Evolutionary conservation across 1,139 yeast species (phyloP).

Genomic region (Zygoascus sp.): DNA sequence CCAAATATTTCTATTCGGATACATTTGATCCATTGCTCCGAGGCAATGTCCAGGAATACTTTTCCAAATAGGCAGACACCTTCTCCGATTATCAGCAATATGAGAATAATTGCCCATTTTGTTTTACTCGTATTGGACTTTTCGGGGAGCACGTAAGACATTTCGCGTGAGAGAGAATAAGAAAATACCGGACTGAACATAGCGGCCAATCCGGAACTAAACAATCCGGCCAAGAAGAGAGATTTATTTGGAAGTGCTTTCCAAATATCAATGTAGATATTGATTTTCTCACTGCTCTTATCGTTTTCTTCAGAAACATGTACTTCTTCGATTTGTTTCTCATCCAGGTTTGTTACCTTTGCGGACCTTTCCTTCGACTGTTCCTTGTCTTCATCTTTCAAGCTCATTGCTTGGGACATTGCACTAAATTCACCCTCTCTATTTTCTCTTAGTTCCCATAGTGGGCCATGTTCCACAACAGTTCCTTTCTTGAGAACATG

Average conservation of each 20-base stretch:
- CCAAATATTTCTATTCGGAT: slow-evolving; percentile 51
- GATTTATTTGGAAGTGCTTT: slow-evolving; percentile 32
- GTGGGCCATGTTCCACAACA: slow-evolving; percentile 44
- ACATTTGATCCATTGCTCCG: slow-evolving; percentile 64
- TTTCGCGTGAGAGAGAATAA: slow-evolving; percentile 63
- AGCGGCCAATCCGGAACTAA: slow-evolving; percentile 54
- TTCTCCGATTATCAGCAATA: slow-evolving; percentile 56
- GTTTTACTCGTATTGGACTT: slow-evolving; percentile 34
- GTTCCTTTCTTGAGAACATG: slow-evolving; percentile 55
- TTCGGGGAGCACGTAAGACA: slow-evolving; percentile 37
- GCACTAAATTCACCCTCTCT: background rate
- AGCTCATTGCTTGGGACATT: background rate
- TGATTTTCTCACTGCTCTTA: background rate
- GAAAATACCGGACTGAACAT: slow-evolving; percentile 73
- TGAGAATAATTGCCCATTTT: slow-evolving; percentile 65
- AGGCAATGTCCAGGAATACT: slow-evolving; percentile 49
- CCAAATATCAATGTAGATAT: background rate
- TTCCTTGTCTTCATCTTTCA: no score
- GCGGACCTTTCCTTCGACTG: background rate
- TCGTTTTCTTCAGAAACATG: background rate
- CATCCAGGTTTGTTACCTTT: no score
- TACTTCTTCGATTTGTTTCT: background rate
- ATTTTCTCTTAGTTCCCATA: slow-evolving; percentile 30
- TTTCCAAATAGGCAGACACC: slow-evolving; percentile 55
- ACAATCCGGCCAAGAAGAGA: slow-evolving; percentile 48